Evolutionary conservation across 2,329 filamentous ascomycete genomes (phyloP).

Genomic region (Knoxdaviesia capensis): DNA sequence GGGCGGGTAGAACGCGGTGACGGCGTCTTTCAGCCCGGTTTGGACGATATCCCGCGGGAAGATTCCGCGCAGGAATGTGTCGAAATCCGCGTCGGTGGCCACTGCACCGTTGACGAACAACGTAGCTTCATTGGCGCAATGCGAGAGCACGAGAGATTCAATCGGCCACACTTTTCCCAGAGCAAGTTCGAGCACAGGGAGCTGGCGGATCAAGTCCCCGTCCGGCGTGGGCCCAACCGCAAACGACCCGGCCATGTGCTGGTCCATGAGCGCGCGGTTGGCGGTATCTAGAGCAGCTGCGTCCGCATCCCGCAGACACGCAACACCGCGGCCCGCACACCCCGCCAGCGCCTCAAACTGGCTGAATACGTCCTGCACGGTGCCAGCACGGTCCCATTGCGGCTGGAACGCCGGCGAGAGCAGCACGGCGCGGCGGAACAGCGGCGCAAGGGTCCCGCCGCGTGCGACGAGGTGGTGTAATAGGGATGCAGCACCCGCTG

Average conservation of each 20-base stretch:
- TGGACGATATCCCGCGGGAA: slow-evolving; percentile 14
- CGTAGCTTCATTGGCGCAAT: slow-evolving; percentile 11
- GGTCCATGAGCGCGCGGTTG: slow-evolving; percentile 10
- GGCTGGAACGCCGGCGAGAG: slow-evolving; percentile 16
- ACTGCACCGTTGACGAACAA: slow-evolving; percentile 12
- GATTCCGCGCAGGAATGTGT: slow-evolving; percentile 10
- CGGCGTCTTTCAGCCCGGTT: slow-evolving; percentile 9
- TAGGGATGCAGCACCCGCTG: slow-evolving; percentile 27
- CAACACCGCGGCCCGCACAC: slow-evolving; percentile 9
- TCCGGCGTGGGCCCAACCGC: slow-evolving; percentile 13
- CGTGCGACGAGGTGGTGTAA: slow-evolving; percentile 26
- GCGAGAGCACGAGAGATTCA: slow-evolving; percentile 11
- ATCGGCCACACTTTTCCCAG: slow-evolving; percentile 11
- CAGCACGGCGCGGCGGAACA: slow-evolving; percentile 16
- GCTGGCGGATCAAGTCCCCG: slow-evolving; percentile 12
- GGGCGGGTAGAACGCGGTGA: slow-evolving; percentile 12
- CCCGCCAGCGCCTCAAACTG: slow-evolving; percentile 13
- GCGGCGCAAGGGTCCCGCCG: slow-evolving; percentile 19
- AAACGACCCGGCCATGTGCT: slow-evolving; percentile 10
- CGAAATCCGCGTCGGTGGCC: slow-evolving; percentile 13
- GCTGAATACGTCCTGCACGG: slow-evolving; percentile 11
- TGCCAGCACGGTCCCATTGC: slow-evolving; percentile 13
- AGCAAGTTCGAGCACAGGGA: slow-evolving; percentile 12
- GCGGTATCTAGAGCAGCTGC: slow-evolving; percentile 8
- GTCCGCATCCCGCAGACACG: slow-evolving; percentile 11